Evolutionary conservation across 306 rosid genomes (phyloP), one percentile per base, ranked within the genome.

Genomic region (Potentilla sterilis): DNA sequence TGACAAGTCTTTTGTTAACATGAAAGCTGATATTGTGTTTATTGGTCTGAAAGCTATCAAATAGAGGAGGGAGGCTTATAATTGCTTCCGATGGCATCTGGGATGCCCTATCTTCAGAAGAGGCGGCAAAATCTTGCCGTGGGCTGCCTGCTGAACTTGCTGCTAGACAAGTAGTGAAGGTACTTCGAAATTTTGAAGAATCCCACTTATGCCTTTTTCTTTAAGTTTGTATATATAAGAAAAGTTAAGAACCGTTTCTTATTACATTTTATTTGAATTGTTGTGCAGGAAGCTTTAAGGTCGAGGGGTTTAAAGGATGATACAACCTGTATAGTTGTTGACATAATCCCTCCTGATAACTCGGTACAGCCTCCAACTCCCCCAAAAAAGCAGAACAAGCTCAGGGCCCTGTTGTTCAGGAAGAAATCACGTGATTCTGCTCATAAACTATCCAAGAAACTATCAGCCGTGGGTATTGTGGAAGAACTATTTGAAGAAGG

Each of bases 81-180:
- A 88, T 94, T 67, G 97, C 98, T 69, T 94, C 97, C 69, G 96
- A 94, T 87, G 98, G 98, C 46, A 94, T 94, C 83, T 94, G 98
- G 98, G 98, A 94, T 65, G 94, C 98, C 38, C 42, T 94, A 65
- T 90, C 98, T 58, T 94, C 97, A 0, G 98, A 94, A 68, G 83
- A 76, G 87, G 93, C 96, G 18, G 96, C 98, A 80, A 90, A 90
- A 75, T 86, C 96, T 67, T 89, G 96, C 73, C 91, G 88, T 16
- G 98, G 98, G 40, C 82, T 91, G 86, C 97, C 95, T 2, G 98
- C 97, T 19, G 96, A 94, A 86, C 97, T 90, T 79, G 98, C 97
- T 21, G 95, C 96, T 42, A 86, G 82, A 87, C 97, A 91, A 86
- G 95, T 91, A 81, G 97, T 94, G 83, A 94, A 91, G 98, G 98